phyloP scores from a whole-genome alignment of 768 basidiomycete species.

The Leucocoprinus sp. region DNA sequence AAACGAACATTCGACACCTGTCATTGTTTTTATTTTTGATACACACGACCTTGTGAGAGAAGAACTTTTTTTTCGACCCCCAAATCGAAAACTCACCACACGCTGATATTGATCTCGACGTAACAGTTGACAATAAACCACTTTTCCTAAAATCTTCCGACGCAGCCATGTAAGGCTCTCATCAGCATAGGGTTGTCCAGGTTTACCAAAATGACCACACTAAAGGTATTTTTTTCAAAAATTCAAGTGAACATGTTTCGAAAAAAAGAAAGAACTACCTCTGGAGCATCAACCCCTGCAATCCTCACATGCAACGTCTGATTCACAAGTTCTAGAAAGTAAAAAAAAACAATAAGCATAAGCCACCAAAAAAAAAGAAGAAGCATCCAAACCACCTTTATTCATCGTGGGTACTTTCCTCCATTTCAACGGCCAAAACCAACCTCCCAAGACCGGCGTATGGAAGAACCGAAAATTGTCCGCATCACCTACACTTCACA shows the following conservation, averaged over 20 bases:
- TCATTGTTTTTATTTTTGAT: too few species aligned
- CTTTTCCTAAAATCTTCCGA: constrained; percentile 43
- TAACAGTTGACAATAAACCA: constrained; percentile 63
- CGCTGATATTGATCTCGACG: constrained; percentile 80
- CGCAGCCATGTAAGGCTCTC: constrained; percentile 75
- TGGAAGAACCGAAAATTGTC: constrained; percentile 90
- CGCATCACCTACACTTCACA: constrained; percentile 81
- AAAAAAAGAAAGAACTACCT: constrained; percentile 37
- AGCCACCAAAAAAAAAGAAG: not conserved
- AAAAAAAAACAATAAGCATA: not conserved
- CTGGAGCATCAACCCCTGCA: constrained; percentile 89
- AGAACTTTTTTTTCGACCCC: too few species aligned
- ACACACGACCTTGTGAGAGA: too few species aligned
- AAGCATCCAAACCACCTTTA: constrained; percentile 38
- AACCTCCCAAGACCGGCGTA: constrained; percentile 69
- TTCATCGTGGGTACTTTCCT: constrained; percentile 48
- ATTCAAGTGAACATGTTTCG: not conserved
- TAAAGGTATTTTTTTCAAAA: constrained; percentile 41
- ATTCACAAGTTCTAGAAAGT: constrained; percentile 54
- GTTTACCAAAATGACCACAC: constrained; percentile 71
- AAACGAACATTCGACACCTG: constrained; percentile 64
- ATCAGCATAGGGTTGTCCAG: constrained; percentile 62
- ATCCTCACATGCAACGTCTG: constrained; percentile 84
- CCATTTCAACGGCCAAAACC: constrained; percentile 59
- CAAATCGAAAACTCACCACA: constrained; percentile 59